Evolutionary conservation across 139 green algal species (phyloP).

Genomic region (Micromonas pusilla): DNA sequence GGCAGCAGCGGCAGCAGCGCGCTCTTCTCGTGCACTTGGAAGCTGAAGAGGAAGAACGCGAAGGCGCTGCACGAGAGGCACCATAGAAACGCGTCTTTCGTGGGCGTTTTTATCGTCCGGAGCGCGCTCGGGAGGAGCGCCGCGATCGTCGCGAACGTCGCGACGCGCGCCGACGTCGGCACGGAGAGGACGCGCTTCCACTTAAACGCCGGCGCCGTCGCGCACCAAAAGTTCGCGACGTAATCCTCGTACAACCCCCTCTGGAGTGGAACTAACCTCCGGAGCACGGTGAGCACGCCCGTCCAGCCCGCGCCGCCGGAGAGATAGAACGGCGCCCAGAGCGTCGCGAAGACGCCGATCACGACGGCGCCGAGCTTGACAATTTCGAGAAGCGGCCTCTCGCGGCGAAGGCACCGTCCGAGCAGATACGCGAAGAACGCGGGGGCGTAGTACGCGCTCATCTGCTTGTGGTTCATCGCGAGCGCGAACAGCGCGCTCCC

Average conservation of each 20-base stretch:
- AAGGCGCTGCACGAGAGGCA: slow-evolving; percentile 71
- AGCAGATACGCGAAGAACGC: slow-evolving; percentile 94
- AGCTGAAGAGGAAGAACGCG: slow-evolving; percentile 94
- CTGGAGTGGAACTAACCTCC: slow-evolving; percentile 70
- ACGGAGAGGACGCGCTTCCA: slow-evolving; percentile 61
- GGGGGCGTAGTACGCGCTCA: slow-evolving; percentile 88
- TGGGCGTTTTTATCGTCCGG: neutral
- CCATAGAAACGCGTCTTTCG: slow-evolving; percentile 50
- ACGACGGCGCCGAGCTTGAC: slow-evolving; percentile 51
- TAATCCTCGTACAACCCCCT: slow-evolving; percentile 96
- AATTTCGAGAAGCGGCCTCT: slow-evolving; percentile 36
- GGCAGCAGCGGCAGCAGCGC: slow-evolving; percentile 87
- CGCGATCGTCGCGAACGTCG: neutral
- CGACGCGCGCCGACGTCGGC: neutral
- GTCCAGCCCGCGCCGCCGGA: neutral
- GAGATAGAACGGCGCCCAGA: neutral
- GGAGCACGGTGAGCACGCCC: slow-evolving; percentile 50
- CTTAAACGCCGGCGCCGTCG: slow-evolving; percentile 67
- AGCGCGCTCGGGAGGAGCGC: neutral
- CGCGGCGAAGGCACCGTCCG: slow-evolving; percentile 60
- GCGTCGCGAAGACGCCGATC: neutral
- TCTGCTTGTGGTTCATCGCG: slow-evolving; percentile 94
- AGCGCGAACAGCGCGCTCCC: slow-evolving; percentile 64
- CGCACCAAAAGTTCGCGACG: slow-evolving; percentile 97
- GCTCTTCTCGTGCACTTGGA: slow-evolving; percentile 98